Evolutionary conservation across 805 yeast species (phyloP).

Genomic region (Teunomyces cretensis): DNA sequence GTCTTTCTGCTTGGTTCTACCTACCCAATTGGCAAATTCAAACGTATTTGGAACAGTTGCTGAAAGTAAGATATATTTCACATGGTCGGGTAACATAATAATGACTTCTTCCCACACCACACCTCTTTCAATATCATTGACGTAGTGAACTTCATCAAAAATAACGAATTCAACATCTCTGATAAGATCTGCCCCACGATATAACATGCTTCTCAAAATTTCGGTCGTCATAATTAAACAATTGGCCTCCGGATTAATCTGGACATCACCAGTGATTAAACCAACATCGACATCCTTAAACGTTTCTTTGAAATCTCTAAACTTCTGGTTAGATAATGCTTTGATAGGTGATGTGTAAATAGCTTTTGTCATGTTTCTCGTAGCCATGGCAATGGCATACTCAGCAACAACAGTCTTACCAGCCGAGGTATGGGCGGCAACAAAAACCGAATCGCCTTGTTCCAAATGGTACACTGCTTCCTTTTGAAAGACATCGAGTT

Average conservation of each 20-base stretch:
- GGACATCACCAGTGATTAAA: conserved; percentile 95
- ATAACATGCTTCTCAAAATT: conserved; percentile 90
- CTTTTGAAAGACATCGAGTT: conserved; percentile 90
- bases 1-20: conserved; percentile 93
- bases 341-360: conserved; percentile 95
- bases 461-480: conserved; percentile 96
- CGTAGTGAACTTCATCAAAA: conserved; percentile 97
- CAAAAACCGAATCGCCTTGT: conserved; percentile 97
- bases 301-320: conserved; percentile 78
- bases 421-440: conserved; percentile 98
- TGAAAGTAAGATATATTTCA: conserved; percentile 83
- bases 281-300: conserved; percentile 88
- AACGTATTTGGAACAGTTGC: conserved; percentile 99
- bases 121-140: conserved; percentile 94
- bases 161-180: conserved; percentile 97
- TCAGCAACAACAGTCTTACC: conserved; percentile 99
- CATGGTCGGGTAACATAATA: conserved; percentile 95
- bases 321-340: conserved; percentile 86
- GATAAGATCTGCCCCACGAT: conserved; percentile 93
- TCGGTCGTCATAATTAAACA: conserved; percentile 98
- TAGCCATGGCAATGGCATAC: conserved; percentile 96
- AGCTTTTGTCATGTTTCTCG: conserved; percentile 93
- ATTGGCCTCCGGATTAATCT: conserved; percentile 93
- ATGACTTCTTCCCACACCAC: conserved; percentile 99
- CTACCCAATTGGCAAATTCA: conserved; percentile 98